A percentile compares a stretch with the other conserved stretches of the same genome.
Conservation (phyloP, 192 early-diverging fungal genomes). For the Helicostylum pulchrum region DNA sequence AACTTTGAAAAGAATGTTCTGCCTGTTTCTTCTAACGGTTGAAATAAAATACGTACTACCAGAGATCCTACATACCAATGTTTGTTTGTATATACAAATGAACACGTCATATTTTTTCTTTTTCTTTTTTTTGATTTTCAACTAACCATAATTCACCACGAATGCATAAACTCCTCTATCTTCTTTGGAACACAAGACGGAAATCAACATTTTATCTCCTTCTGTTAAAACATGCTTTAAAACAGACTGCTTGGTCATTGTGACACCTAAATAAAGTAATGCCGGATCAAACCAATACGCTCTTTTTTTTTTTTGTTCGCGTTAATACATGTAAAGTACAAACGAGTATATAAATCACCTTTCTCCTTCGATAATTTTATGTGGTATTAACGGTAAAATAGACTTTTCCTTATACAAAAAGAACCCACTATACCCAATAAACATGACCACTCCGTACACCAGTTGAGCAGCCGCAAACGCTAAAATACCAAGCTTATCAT, state of each 20-base stretch:
- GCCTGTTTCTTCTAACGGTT: slow-evolving; percentile 89
- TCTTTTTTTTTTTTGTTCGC: slow-evolving; percentile 5
- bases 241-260: slow-evolving; percentile 80
- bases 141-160: slow-evolving; percentile 79
- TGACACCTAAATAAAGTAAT: slow-evolving; percentile 64
- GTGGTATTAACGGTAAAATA: neutral
- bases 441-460: slow-evolving; percentile 60
- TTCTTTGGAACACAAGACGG: slow-evolving; percentile 46
- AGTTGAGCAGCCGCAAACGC: slow-evolving; percentile 84
- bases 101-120: neutral
- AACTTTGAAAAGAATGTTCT: slow-evolving; percentile 82
- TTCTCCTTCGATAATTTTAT: slow-evolving; percentile 5
- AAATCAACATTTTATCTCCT: slow-evolving; percentile 93
- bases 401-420: slow-evolving; percentile 39
- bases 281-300: slow-evolving; percentile 57
- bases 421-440: slow-evolving; percentile 52
- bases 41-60: slow-evolving; percentile 85
- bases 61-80: slow-evolving; percentile 74
- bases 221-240: slow-evolving; percentile 94
- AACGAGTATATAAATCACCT: neutral
- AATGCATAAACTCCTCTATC: slow-evolving; percentile 83
- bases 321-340: neutral
- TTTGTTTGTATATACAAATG: neutral
- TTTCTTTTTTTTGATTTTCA: slow-evolving; percentile 6
- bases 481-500: slow-evolving; percentile 54